A percentile compares a stretch with the other conserved stretches of the same genome.
These are phyloP conservation scores for Leishmania tropica DNA, from an alignment of 208 protist genomes.

Conservation along the genomic window DNA sequence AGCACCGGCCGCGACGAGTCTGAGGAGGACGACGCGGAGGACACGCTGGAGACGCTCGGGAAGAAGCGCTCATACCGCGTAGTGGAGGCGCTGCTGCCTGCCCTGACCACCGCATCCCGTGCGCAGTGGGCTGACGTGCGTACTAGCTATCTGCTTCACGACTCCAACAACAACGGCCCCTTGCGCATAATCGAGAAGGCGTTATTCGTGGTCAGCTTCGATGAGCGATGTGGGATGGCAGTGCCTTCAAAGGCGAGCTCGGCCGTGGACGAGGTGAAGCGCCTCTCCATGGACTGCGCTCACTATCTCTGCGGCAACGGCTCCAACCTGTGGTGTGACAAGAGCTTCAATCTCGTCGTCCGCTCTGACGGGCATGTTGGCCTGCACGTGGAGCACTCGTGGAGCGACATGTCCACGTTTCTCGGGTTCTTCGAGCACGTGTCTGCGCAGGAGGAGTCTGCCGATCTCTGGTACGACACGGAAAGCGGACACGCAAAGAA, in stretches of 20 bases:
- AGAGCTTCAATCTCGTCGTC: constrained; percentile 82
- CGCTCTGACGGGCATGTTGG: constrained; percentile 55
- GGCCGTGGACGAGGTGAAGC: constrained; percentile 18
- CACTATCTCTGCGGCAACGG: constrained; percentile 74
- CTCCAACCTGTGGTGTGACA: constrained; percentile 78
- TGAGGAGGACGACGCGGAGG: constrained; percentile 58
- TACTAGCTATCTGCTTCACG: constrained; percentile 64
- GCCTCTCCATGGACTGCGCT: constrained; percentile 37
- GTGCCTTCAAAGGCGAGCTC: constrained; percentile 9
- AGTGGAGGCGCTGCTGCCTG: constrained; percentile 62
- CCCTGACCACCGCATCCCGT: constrained; percentile 67
- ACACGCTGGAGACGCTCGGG: constrained; percentile 39
- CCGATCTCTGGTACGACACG: constrained; percentile 47
- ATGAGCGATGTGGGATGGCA: constrained; percentile 43
- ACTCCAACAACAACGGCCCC: constrained; percentile 64
- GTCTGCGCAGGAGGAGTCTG: constrained; percentile 49
- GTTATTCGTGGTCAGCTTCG: constrained; percentile 79
- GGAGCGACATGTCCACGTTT: constrained; percentile 74
- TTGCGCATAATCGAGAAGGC: constrained; percentile 76
- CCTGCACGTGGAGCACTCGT: constrained; percentile 83
- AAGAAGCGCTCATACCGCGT: constrained; percentile 52
- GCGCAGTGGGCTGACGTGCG: constrained; percentile 79
- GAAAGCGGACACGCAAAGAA: constrained; percentile 47
- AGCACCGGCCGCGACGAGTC: constrained; percentile 54
- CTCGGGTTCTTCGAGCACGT: constrained; percentile 60